phyloP scores from a whole-genome alignment of 2,329 filamentous ascomycete species.

The Neonectria magnoliae region DNA sequence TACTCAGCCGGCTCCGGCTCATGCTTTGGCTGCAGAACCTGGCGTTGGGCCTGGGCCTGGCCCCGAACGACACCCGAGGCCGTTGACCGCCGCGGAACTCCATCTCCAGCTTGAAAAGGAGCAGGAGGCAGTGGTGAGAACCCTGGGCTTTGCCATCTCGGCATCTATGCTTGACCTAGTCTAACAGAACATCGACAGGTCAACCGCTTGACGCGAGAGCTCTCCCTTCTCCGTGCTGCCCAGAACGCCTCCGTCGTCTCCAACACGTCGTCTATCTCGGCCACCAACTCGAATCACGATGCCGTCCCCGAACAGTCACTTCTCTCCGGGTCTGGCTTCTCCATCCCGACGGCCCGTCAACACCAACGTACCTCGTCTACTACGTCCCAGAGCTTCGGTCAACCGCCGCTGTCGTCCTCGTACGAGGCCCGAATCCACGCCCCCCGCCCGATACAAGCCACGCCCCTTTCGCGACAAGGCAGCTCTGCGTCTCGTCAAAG shows the following conservation, averaged over 20 bases:
- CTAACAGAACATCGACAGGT: slow-evolving; percentile 64
- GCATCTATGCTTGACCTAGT: background rate
- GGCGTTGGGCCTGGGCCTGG: slow-evolving; percentile 69
- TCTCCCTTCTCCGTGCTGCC: slow-evolving; percentile 80
- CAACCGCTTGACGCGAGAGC: slow-evolving; percentile 90
- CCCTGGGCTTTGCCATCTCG: background rate
- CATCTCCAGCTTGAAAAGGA: slow-evolving; percentile 93
- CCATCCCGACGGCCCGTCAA: slow-evolving; percentile 63
- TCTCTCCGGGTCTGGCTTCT: slow-evolving; percentile 66
- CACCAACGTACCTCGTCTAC: slow-evolving; percentile 69
- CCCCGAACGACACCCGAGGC: slow-evolving; percentile 85
- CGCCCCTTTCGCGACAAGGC: slow-evolving; percentile 63
- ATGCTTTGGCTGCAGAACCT: slow-evolving; percentile 48
- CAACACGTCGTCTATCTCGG: slow-evolving; percentile 70
- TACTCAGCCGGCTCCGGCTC: slow-evolving; percentile 39
- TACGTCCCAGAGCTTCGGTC: slow-evolving; percentile 62
- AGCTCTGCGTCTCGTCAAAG: slow-evolving; percentile 65
- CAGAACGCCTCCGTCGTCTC: slow-evolving; percentile 74
- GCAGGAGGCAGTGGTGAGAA: slow-evolving; percentile 86
- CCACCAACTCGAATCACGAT: slow-evolving; percentile 62
- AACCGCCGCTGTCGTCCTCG: slow-evolving; percentile 47
- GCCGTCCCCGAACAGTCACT: slow-evolving; percentile 60
- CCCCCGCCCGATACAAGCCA: slow-evolving; percentile 56
- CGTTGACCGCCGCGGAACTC: slow-evolving; percentile 87
- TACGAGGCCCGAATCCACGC: slow-evolving; percentile 55